Evolutionary conservation across 2,329 filamentous ascomycete genomes (phyloP), one percentile per base, ranked within the genome.

Genomic region (Pestalotiopsis sp.): DNA sequence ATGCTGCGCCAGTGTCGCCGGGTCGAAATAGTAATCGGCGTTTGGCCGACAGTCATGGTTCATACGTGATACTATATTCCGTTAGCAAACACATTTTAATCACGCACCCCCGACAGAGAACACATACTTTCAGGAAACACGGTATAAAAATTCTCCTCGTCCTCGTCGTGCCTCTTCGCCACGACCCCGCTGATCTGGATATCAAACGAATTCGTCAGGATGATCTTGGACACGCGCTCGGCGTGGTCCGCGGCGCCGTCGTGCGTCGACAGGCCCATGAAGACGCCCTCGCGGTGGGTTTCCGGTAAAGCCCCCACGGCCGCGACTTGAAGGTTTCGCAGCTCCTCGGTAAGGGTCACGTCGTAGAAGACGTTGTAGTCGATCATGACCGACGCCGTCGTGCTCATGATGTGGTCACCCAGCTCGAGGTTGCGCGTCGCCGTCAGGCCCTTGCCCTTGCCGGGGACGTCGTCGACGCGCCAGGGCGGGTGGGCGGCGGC

Each of bases 41-140:
- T 84, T 84, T 38, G 83, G 80, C 1, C 82, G 79, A 71, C 83
- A 84, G 73, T 83, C 81, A 73, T 84, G 83, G 74, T 84, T 84
- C 71, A 83, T 74, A 36, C 81, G 76, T 25, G 82, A 81, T 69
- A 82, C 75, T 77, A 39, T 61, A 57, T 1, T 11, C 3, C n/a
- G n/a, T 27, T 38, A 25, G 12, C 11, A 14, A 39, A n/a, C 13
- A 36, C 3, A 25, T 39, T 12, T 5, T 31, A n/a, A 27, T 14
- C 49, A 27, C 39, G 2, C 31, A 36, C 36, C 2, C 13, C 5
- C 13, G 3, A 4, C 13, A 14, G 13, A 23, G 3, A 11, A 2
- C 31, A 70, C 78, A 65, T 38, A 79, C 78, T 80, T 67, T 80
- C 77, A 5, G 81, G 79, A 66, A 83, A 83, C n/a, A 82, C 76